Percentiles rank a stretch among this genome's conserved stretches.
Evolutionary conservation across 2,329 filamentous ascomycete genomes (phyloP).

Genomic region (Aspergillus carbonarius): DNA sequence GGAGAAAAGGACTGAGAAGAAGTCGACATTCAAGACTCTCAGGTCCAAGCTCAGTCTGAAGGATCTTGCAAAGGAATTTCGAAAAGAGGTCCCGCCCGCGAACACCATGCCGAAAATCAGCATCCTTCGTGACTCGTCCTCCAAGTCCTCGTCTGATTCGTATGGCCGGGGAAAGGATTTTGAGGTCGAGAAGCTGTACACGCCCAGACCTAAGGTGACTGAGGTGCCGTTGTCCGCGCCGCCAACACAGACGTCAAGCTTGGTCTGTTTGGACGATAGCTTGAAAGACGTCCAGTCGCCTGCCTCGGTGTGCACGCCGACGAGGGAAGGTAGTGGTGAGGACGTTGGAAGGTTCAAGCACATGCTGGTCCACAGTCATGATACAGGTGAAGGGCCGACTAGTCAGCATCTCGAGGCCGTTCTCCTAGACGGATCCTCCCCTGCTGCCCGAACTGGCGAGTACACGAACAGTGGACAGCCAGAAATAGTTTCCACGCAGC

Average conservation of each 20-base stretch:
- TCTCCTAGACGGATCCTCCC: slow-evolving; percentile 19
- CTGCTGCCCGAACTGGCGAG: slow-evolving; percentile 17
- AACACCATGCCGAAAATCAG: slow-evolving; percentile 12
- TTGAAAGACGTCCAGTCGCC: slow-evolving; percentile 8
- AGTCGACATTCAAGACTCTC: slow-evolving; percentile 26
- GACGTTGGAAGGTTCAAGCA: slow-evolving; percentile 7
- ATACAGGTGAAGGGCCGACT: neutral
- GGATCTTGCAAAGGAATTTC: slow-evolving; percentile 28
- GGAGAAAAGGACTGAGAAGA: slow-evolving; percentile 12
- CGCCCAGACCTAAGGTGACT: slow-evolving; percentile 13
- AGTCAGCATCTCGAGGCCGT: slow-evolving; percentile 10
- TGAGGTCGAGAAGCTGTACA: slow-evolving; percentile 17
- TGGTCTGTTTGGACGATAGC: neutral
- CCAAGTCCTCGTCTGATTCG: neutral
- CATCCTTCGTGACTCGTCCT: neutral
- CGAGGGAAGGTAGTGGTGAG: neutral
- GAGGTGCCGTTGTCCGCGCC: slow-evolving; percentile 18
- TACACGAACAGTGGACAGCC: slow-evolving; percentile 14
- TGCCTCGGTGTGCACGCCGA: neutral
- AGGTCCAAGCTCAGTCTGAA: slow-evolving; percentile 33
- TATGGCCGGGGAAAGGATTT: neutral
- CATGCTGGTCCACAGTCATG: neutral
- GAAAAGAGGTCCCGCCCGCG: slow-evolving; percentile 13
- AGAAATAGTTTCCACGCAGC: slow-evolving; percentile 11
- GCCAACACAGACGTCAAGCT: neutral